Conservation (phyloP, 345 rosid species). For the Eucalyptus microcorys region DNA sequence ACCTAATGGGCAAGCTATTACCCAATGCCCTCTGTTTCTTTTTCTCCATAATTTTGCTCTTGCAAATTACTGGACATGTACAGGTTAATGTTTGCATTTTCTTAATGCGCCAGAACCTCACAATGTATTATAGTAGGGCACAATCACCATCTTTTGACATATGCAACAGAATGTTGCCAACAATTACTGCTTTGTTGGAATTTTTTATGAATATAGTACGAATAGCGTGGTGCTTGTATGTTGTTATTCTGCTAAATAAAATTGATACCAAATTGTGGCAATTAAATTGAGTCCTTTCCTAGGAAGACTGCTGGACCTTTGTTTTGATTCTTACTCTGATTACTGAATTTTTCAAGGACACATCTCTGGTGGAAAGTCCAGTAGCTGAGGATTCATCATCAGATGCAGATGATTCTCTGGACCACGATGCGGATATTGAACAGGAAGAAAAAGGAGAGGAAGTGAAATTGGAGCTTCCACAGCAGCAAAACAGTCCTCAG, state of each 20-base stretch:
- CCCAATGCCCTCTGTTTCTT: background rate
- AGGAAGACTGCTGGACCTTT: background rate
- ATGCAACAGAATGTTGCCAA: background rate
- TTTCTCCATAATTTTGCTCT: background rate
- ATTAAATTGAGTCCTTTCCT: background rate
- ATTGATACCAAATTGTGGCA: background rate
- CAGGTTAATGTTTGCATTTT: background rate
- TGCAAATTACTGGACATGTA: background rate
- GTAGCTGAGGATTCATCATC: constrained; percentile 59
- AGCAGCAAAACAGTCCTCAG: constrained; percentile 24
- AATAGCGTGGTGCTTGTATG: background rate
- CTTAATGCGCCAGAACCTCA: background rate
- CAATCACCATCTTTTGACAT: background rate
- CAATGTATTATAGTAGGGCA: background rate
- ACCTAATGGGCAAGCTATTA: background rate
- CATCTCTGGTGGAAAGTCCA: constrained; percentile 52
- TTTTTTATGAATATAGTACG: background rate
- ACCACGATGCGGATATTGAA: constrained; percentile 46
- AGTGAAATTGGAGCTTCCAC: constrained; percentile 20
- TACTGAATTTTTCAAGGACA: constrained; percentile 27
- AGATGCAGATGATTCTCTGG: constrained; percentile 57
- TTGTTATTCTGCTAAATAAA: background rate
- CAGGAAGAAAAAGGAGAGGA: constrained; percentile 37
- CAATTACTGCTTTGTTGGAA: background rate
- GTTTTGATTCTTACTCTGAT: background rate